A percentile compares a stretch with the other conserved stretches of the same genome.
These are phyloP conservation scores for Protomyces lactucae-debilis DNA, from an alignment of 1,139 yeast genomes.

Conservation along the genomic window DNA sequence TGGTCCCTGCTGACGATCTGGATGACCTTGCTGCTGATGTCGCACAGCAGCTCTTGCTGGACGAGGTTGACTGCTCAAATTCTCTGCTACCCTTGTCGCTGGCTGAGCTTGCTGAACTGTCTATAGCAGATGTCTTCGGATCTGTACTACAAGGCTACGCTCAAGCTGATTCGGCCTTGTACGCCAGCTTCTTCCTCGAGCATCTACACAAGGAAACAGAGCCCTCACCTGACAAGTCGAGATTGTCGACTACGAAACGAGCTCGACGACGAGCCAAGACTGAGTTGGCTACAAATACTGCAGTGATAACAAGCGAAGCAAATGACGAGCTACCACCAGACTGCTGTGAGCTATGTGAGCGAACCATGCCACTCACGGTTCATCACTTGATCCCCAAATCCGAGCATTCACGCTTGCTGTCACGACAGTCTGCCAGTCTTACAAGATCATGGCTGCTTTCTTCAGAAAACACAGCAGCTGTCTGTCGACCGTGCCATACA, in stretches of 20 bases:
- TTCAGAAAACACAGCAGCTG: background rate
- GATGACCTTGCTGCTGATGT: background rate
- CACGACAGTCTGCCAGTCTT: background rate
- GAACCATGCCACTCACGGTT: conserved; percentile 20
- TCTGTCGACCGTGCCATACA: conserved; percentile 24
- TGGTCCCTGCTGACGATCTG: background rate
- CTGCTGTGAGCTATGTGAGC: conserved; percentile 18
- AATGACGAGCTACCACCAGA: background rate
- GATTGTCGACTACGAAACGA: background rate
- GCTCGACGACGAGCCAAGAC: background rate
- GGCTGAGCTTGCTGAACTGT: background rate
- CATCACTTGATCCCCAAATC: conserved; percentile 23
- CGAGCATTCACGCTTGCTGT: conserved; percentile 16
- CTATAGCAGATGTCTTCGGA: background rate
- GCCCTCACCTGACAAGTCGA: background rate
- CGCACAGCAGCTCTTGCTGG: background rate
- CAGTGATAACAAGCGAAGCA: background rate
- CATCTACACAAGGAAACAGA: background rate
- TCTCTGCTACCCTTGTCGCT: background rate
- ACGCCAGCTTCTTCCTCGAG: background rate
- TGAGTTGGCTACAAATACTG: background rate
- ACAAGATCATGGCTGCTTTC: background rate
- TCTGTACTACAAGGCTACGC: background rate
- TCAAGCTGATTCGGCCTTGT: background rate
- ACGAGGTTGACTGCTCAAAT: background rate